phyloP scores from a whole-genome alignment of 768 basidiomycete genomes.

The Galerina sulciceps region DNA sequence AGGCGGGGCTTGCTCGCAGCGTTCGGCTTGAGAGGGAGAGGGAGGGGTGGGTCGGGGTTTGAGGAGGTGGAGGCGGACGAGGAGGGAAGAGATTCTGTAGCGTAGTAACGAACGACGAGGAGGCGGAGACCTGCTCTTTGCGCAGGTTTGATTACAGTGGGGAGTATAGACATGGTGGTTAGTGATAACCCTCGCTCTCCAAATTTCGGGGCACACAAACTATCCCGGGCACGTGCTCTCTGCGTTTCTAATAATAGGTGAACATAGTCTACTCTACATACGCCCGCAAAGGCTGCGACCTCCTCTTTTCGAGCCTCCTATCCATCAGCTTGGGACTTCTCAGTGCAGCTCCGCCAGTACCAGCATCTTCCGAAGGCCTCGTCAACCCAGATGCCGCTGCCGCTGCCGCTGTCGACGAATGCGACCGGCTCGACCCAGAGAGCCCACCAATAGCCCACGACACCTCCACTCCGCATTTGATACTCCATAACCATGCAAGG shows the following conservation, averaged over 20 bases:
- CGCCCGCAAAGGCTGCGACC: too few relatives aligned
- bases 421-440: too few relatives aligned
- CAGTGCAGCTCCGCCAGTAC: conserved; percentile 21
- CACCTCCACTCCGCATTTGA: conserved; percentile 78
- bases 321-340: conserved; percentile 2
- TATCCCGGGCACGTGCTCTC: conserved; percentile 9
- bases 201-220: neutral
- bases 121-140: conserved; percentile 20
- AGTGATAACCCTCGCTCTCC: neutral
- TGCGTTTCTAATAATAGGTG: neutral
- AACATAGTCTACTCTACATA: neutral
- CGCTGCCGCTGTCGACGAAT: neutral
- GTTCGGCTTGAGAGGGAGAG: conserved; percentile 28
- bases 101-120: conserved; percentile 41
- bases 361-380: conserved; percentile 29
- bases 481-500: conserved; percentile 88
- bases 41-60: conserved; percentile 36
- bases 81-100: conserved; percentile 45
- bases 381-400: conserved; percentile 14
- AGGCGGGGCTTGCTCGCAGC: conserved; percentile 37
- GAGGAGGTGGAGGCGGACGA: conserved; percentile 18
- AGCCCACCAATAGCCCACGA: conserved; percentile 79
- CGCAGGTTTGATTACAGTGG: conserved; percentile 12
- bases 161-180: conserved; percentile 22
- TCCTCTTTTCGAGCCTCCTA: too few relatives aligned